Evolutionary conservation across 768 basidiomycete genomes (phyloP).

Genomic region (Serendipita sp.): DNA sequence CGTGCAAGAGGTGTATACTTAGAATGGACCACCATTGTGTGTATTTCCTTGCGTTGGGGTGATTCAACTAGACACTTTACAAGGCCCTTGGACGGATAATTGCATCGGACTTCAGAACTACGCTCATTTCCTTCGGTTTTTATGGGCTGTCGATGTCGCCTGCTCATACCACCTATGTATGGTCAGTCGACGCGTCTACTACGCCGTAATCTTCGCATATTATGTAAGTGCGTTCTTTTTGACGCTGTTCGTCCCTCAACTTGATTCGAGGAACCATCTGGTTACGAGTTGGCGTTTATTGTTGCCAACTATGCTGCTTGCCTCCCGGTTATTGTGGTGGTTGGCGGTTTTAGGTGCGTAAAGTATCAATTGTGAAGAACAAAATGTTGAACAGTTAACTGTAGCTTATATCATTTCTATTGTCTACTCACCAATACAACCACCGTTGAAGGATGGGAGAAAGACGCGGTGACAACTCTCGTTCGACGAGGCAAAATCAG

Average conservation of each 20-base stretch:
- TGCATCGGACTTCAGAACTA: conserved; percentile 91
- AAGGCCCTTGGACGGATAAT: conserved; percentile 83
- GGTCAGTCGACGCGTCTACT: conserved; percentile 50
- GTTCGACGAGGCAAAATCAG: conserved; percentile 72
- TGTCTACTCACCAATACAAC: conserved; percentile 66
- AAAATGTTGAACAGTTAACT: conserved; percentile 14
- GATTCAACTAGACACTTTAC: neutral
- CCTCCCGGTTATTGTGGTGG: conserved; percentile 69
- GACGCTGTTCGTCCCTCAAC: neutral
- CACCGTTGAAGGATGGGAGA: conserved; percentile 97
- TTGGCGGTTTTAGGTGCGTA: conserved; percentile 83
- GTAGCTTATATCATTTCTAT: conserved; percentile 76
- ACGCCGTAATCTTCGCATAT: conserved; percentile 24
- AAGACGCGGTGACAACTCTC: conserved; percentile 81
- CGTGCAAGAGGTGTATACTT: conserved; percentile 56
- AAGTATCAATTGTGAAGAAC: too few species aligned
- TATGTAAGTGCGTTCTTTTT: conserved; percentile 32
- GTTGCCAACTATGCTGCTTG: conserved; percentile 77
- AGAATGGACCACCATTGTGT: neutral
- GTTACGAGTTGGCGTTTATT: conserved; percentile 62
- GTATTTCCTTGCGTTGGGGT: neutral
- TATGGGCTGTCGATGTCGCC: conserved; percentile 83
- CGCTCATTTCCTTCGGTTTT: conserved; percentile 76
- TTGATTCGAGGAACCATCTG: conserved; percentile 32
- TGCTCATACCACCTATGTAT: conserved; percentile 78